Base-by-base conservation (phyloP, 495 filamentous ascomycete species). In the Echria macrotheca region DNA sequence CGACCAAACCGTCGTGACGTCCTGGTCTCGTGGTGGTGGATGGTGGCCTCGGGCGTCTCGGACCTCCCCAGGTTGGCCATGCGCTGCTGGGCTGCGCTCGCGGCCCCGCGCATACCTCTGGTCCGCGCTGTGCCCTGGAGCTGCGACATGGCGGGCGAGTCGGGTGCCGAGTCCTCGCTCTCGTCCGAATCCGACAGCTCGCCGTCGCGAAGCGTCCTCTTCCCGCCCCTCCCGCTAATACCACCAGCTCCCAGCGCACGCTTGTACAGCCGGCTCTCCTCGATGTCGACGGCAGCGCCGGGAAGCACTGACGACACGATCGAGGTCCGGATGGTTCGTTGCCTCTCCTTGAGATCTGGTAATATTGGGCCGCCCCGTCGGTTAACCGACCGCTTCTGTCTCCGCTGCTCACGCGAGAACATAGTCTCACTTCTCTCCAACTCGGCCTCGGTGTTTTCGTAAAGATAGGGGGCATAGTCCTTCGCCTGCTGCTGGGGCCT, bases 361-460 rank as follows among this genome's bases (percentile, higher is more conserved):
- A 98, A 71, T 48, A 87, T 84, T n/a, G 94, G 93, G 1, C 93
- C 93, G 50, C 93, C 93, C 45, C 93, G 82, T 39, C 93, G 81
- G 61, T 95, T 96, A 47, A 95, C 86, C 4, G 91, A 95, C 29
- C 93, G 82, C 70, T 97, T 96, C 69, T 96, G 90, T 41, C 91
- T 79, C 49, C 93, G 78, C 66, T 95, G 89, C 63, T 98, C 93
- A 56, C 93, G 79, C 22, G 90, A 90, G 47, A 96, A 85, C 33
- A 91, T 93, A 29, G 91, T 83, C 65, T 98, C 93, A 12, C 86
- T 90, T 47, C 84, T 80, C 61, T 97, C 91, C 22, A 97, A 71
- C 54, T 97, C 90, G 24, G 85, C 79, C 62, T 98, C 89, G 47
- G 83, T 95, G 49, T 97, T 75, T 61, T 96, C 93, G 63, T 94